Evolutionary conservation across 805 yeast genomes (phyloP).

Genomic region (Wickerhamiella sorbophila): DNA sequence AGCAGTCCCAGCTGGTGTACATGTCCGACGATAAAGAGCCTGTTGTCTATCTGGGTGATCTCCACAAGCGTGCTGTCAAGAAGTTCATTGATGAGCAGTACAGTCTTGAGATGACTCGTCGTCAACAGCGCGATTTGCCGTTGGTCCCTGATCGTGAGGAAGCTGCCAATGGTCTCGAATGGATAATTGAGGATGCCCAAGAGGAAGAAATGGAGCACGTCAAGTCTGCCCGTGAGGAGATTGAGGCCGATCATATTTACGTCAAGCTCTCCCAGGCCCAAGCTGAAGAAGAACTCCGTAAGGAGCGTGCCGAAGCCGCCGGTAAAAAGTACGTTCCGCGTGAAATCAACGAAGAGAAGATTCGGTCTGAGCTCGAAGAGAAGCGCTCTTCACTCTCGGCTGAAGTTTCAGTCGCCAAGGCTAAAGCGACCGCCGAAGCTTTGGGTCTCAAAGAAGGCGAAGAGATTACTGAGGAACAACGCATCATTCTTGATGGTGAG

Average conservation of each 20-base stretch:
- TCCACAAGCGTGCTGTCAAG: constrained; percentile 17
- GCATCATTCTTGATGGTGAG: constrained; percentile 42
- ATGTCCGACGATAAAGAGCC: constrained; percentile 17
- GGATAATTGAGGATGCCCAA: constrained; percentile 16
- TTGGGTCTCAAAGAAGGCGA: constrained; percentile 75
- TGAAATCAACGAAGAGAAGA: neutral
- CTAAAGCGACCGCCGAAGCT: constrained; percentile 2
- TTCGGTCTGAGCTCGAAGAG: constrained; percentile 1
- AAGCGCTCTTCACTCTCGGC: constrained; percentile 3
- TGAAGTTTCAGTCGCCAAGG: neutral
- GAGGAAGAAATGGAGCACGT: constrained; percentile 15
- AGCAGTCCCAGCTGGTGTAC: constrained; percentile 18
- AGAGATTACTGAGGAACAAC: constrained; percentile 37
- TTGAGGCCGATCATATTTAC: constrained; percentile 3
- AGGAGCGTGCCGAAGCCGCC: constrained; percentile 6
- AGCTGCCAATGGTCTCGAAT: constrained; percentile 18
- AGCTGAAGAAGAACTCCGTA: constrained; percentile 13
- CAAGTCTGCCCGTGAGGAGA: constrained; percentile 5
- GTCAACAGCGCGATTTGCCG: constrained; percentile 6
- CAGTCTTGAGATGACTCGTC: constrained; percentile 16
- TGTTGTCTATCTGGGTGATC: constrained; percentile 20
- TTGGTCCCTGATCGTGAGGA: constrained; percentile 8
- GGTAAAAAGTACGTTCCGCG: constrained; percentile 4
- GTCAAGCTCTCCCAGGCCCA: constrained; percentile 6
- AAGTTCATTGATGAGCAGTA: constrained; percentile 20